Evolutionary conservation across 2,329 filamentous ascomycete species (phyloP), one percentile per base, ranked within the genome.

Genomic region (Parascedosporium putredinis): DNA sequence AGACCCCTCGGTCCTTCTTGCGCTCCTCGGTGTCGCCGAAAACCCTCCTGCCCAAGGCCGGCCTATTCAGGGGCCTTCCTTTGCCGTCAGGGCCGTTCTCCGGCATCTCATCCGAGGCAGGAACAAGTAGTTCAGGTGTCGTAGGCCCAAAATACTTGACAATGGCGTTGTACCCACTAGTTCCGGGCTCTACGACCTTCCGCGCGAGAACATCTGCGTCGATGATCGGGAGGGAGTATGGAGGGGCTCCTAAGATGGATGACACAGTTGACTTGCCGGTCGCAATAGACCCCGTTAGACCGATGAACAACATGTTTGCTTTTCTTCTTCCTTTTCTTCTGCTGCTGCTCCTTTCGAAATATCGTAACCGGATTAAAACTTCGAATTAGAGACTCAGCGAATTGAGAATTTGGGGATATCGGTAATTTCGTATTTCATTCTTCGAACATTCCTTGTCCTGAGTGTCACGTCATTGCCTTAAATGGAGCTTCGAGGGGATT

Each of bases 191-290:
- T 64, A 98, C 91, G 52, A 97, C 93, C 65, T 93, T 79, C 58
- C 91, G 89, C 45, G 93, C 91, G 53, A 97, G 77, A 50, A 94
- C 70, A 70, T 98, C 93, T 62, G 93, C 91, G 63, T 98, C 93
- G 70, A 98, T 84, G 58, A 98, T 78, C 59, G 93, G 90, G 54
- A 98, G 78, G 53, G 79, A 84, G 73, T 96, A 86, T 0, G 91
- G 93, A 4, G 86, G 73, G 4, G 79, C 75, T 47, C 85, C 81
- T 59, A 98, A 86, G 58, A 95, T 77, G 34, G 77, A 74, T 24
- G 93, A 95, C 50, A 96, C 89, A 56, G 91, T 98, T 43, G 91
- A 95, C 78, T 98, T 98, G 65, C 93, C 93, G 5, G 93, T 98
- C 53, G 93, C 93, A 63, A 98, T 97, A 53, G 90, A 95, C 64